Percentiles rank a stretch among this genome's conserved stretches.
phyloP scores from a whole-genome alignment of 495 filamentous ascomycete species.

The Penicillium nucicola region DNA sequence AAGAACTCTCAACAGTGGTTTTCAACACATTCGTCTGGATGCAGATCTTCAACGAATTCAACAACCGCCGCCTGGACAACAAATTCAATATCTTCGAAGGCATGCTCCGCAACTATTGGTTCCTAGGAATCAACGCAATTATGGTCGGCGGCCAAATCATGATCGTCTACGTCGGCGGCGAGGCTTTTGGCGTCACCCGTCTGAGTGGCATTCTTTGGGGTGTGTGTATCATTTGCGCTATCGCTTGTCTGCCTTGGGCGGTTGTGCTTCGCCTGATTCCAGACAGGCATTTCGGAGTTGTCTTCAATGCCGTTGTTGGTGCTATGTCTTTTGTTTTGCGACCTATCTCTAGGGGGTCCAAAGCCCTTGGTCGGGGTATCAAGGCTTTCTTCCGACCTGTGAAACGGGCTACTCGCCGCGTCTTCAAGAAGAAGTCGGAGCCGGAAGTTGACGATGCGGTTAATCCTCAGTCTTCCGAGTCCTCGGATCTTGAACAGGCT shows the following conservation, averaged over 20 bases:
- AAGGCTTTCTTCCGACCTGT: conserved; percentile 21
- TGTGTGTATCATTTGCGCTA: conserved; percentile 67
- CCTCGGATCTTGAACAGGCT: conserved; percentile 11
- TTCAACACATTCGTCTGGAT: conserved; percentile 98
- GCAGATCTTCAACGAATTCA: conserved; percentile 96
- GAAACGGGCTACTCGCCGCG: conserved; percentile 20
- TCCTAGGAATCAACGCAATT: conserved; percentile 74
- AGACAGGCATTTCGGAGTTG: conserved; percentile 49
- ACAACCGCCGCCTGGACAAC: conserved; percentile 87
- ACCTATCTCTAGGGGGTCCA: conserved; percentile 25
- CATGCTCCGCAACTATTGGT: conserved; percentile 72
- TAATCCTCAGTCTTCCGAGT: background rate
- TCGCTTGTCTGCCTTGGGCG: conserved; percentile 72
- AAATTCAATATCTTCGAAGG: conserved; percentile 88
- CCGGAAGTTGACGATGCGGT: background rate
- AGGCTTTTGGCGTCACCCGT: conserved; percentile 68
- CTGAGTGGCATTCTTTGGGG: conserved; percentile 72
- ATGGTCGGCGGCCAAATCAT: conserved; percentile 79
- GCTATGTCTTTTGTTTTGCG: conserved; percentile 22
- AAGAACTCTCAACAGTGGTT: conserved; percentile 66
- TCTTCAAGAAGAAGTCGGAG: conserved; percentile 1
- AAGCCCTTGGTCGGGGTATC: conserved; percentile 13
- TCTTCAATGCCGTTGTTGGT: conserved; percentile 34
- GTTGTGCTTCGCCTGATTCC: conserved; percentile 67
- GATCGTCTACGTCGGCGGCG: conserved; percentile 73